Percentiles rank a stretch among this genome's conserved stretches.
Conservation (phyloP, 306 rosid species). For the Canavalia ensiformis region DNA sequence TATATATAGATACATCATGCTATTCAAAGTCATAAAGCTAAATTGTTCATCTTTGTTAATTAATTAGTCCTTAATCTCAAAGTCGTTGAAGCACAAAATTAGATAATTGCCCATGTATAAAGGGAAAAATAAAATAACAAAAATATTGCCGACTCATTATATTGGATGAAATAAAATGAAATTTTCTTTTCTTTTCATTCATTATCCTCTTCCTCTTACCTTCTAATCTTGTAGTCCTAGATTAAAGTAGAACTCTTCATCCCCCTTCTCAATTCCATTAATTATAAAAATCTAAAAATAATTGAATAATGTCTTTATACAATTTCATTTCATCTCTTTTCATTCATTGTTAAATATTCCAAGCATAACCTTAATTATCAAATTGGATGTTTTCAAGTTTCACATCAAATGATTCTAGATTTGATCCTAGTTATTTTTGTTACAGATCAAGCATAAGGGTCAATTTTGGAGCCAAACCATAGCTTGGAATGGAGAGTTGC, state of each 20-base stretch:
- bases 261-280: not conserved
- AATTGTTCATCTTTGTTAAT: not conserved
- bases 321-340: not conserved
- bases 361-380: not conserved
- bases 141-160: not conserved
- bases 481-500: not conserved
- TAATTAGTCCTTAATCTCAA: not conserved
- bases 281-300: not conserved
- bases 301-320: not conserved
- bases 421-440: not conserved
- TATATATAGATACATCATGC: not conserved
- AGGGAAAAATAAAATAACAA: not conserved
- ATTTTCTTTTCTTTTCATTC: not conserved
- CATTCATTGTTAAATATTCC: not conserved
- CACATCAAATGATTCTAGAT: not conserved
- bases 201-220: no score
- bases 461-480: not conserved
- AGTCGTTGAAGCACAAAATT: not conserved
- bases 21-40: not conserved
- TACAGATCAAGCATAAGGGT: slow-evolving; percentile 11
- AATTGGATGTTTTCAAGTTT: not conserved
- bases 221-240: not conserved
- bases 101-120: not conserved
- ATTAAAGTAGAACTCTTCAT: not conserved
- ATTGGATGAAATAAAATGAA: not conserved